Evolutionary conservation across 2,329 filamentous ascomycete genomes (phyloP).

Genomic region (Chaetothyriales sp.): DNA sequence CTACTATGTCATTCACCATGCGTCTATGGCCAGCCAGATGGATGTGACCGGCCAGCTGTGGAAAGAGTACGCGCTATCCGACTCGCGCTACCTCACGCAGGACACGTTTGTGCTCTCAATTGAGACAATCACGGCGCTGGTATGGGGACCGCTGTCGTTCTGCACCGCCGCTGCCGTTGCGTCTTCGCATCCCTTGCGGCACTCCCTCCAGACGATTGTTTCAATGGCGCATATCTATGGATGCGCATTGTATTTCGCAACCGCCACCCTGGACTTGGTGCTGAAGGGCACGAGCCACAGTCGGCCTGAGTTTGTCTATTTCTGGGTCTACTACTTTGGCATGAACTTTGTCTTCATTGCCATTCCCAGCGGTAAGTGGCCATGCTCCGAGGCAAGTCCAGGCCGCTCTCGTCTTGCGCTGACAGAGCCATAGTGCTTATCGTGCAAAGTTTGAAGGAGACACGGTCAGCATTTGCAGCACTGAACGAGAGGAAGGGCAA

Average conservation of each 20-base stretch:
- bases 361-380: slow-evolving; percentile 42
- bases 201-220: slow-evolving; percentile 47
- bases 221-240: slow-evolving; percentile 53
- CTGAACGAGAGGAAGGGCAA: neutral
- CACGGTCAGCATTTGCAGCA: slow-evolving; percentile 4
- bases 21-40: slow-evolving; percentile 51
- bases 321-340: slow-evolving; percentile 52
- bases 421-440: slow-evolving; percentile 5
- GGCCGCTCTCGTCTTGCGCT: neutral
- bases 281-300: slow-evolving; percentile 42
- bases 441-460: slow-evolving; percentile 7
- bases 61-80: slow-evolving; percentile 83
- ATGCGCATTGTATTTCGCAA: slow-evolving; percentile 51
- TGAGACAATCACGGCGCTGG: slow-evolving; percentile 65
- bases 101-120: slow-evolving; percentile 79
- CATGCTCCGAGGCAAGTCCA: neutral
- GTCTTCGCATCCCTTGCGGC: slow-evolving; percentile 41
- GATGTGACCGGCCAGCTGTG: slow-evolving; percentile 71
- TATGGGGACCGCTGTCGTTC: slow-evolving; percentile 51
- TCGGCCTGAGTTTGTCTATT: slow-evolving; percentile 50
- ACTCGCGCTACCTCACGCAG: slow-evolving; percentile 72
- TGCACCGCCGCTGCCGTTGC: slow-evolving; percentile 42
- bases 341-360: slow-evolving; percentile 57
- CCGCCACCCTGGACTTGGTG: slow-evolving; percentile 47
- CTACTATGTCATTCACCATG: slow-evolving; percentile 63